These are phyloP conservation scores for Rhipidocladum racemiflorum DNA, from an alignment of 176 grass and related monocot species.

Conservation along the genomic window DNA sequence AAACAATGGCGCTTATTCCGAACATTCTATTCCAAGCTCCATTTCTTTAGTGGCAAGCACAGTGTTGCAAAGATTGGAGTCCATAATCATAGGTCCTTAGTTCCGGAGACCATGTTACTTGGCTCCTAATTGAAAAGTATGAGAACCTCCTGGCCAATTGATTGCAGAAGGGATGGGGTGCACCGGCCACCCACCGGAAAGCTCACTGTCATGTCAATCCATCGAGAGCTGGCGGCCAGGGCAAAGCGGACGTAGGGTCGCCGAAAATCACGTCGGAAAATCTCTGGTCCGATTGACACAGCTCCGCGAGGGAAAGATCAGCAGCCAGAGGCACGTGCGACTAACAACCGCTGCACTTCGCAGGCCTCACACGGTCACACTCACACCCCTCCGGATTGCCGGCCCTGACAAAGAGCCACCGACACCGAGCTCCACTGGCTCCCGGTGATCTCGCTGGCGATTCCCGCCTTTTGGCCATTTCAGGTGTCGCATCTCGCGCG, in stretches of 20 bases:
- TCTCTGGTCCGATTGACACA: neutral
- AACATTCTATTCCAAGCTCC: conserved; percentile 21
- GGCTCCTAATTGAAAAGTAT: neutral
- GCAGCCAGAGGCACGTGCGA: conserved; percentile 22
- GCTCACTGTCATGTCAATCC: conserved; percentile 22
- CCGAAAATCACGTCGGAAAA: neutral
- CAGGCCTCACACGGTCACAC: neutral
- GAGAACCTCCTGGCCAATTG: neutral
- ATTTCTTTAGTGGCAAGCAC: conserved; percentile 38
- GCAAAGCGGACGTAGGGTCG: neutral
- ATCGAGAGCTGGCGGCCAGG: conserved; percentile 13
- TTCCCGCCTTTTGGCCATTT: conserved; percentile 6
- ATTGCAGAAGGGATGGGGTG: neutral
- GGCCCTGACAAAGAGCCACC: conserved; percentile 27
- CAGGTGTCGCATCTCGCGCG: conserved; percentile 11
- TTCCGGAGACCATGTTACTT: neutral
- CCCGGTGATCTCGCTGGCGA: neutral
- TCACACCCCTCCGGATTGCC: conserved; percentile 14
- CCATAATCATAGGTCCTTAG: neutral
- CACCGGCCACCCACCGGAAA: neutral
- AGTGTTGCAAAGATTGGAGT: neutral
- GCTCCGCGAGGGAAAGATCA: neutral
- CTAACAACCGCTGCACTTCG: neutral
- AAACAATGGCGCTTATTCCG: conserved; percentile 25
- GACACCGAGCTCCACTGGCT: conserved; percentile 25